These are phyloP conservation scores for Neurospora terricola DNA, from an alignment of 495 filamentous ascomycete species.

Conservation along the genomic window DNA sequence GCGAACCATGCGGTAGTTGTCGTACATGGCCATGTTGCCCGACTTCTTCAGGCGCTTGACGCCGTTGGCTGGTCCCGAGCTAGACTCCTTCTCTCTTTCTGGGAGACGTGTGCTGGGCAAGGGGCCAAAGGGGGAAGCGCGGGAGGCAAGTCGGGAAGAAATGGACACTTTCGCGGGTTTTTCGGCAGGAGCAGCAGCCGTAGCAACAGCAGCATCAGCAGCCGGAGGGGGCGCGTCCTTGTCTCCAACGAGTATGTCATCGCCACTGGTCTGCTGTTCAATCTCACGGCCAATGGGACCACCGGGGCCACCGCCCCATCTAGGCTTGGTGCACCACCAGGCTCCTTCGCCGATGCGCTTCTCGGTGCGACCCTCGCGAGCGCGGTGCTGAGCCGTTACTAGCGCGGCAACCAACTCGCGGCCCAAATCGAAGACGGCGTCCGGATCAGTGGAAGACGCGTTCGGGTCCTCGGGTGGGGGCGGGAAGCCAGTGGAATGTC, in stretches of 20 bases:
- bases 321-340: slow-evolving; percentile 68
- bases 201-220: not conserved
- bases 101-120: not conserved
- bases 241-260: slow-evolving; percentile 28
- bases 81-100: not conserved
- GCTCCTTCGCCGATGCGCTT: slow-evolving; percentile 58
- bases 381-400: slow-evolving; percentile 72
- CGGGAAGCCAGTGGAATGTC: slow-evolving; percentile 42
- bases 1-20: slow-evolving; percentile 48
- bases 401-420: slow-evolving; percentile 67
- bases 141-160: not conserved
- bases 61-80: slow-evolving; percentile 27
- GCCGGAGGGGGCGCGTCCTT: slow-evolving; percentile 25
- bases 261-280: slow-evolving; percentile 28
- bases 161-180: slow-evolving; percentile 1
- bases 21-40: slow-evolving; percentile 41
- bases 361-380: slow-evolving; percentile 58
- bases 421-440: slow-evolving; percentile 56
- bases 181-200: not conserved
- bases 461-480: slow-evolving; percentile 1
- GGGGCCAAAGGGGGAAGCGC: not conserved
- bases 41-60: slow-evolving; percentile 36
- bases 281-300: slow-evolving; percentile 51
- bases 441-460: slow-evolving; percentile 16
- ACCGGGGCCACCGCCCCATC: slow-evolving; percentile 68